These are phyloP conservation scores for Quercus phellos DNA, from an alignment of 331 rosid genomes.

Conservation along the genomic window DNA sequence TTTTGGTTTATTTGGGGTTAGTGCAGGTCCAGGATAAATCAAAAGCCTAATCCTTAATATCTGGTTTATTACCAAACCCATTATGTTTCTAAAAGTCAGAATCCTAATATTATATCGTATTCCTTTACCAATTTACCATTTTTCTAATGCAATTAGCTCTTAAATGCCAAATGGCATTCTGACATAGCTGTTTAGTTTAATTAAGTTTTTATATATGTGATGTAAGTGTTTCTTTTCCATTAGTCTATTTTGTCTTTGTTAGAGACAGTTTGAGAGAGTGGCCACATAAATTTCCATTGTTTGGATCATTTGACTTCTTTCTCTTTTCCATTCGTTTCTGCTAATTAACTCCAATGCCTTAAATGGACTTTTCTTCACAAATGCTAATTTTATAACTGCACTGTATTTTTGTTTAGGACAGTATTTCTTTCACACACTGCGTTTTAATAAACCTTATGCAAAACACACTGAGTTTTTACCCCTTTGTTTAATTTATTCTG, in stretches of 20 bases:
- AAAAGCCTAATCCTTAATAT: not conserved
- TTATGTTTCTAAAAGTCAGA: not conserved
- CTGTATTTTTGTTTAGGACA: not conserved
- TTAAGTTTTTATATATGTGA: not conserved
- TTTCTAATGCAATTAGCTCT: not conserved
- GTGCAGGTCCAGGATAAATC: not conserved
- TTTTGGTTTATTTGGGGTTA: not conserved
- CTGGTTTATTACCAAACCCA: not conserved
- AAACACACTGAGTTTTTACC: no score
- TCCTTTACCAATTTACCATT: not conserved
- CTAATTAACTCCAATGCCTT: not conserved
- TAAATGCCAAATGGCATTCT: not conserved
- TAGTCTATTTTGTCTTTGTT: not conserved
- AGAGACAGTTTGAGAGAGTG: not conserved
- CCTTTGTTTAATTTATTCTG: not conserved
- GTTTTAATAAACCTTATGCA: no score
- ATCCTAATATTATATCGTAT: not conserved
- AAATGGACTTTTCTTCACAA: not conserved
- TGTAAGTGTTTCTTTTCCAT: not conserved
- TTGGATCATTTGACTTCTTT: not conserved
- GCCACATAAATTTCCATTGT: not conserved
- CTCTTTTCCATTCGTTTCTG: not conserved
- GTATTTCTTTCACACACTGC: no score
- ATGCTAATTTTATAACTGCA: not conserved
- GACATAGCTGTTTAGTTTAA: not conserved